Base-by-base conservation (phyloP, 2,329 filamentous ascomycete genomes). In the Penicillium hesseltinei region DNA sequence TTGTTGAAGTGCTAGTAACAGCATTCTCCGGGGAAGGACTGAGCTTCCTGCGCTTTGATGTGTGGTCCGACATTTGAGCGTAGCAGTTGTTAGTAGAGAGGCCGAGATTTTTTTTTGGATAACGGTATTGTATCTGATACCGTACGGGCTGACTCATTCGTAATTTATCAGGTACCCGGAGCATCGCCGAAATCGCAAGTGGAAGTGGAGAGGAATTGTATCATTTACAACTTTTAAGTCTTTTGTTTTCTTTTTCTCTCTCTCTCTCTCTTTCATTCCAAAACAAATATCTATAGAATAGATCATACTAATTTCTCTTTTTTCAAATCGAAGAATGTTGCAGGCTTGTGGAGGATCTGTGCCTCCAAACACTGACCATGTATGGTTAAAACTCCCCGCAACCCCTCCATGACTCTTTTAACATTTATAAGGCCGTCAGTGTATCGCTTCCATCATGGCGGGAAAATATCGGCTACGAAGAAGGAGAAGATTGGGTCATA, bases 401-500 rank as follows among this genome's bases (percentile, higher is more conserved):
- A 49, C 67, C 57, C 62, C 66, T 62, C 66, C 46, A 63, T 63
- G 52, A 52, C n/a, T 60, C 56, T 43, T 51, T 42, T 63, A 47
- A 62, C 51, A 55, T 57, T 43, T 35, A 53, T n/a, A 54, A 97
- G 92, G 94, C 93, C 63, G 91, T 97, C 63, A 97, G 93, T 74
- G 93, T 97, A 42, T 97, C 94, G 17, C 80, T 99, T 27, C 94
- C 94, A 39, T 95, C 92, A 77, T 99, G 94, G 94, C 83, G 82
- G 64, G 82, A 92, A 63, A 97, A 96, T 69, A 81, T 99, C 39
- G 93, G 86, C 40, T 99, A 99, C 71, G 94, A 99, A 74, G 92
- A 99, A 75, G 93, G 92, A 50, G 84, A 95, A 71, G 80, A 87
- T 56, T 94, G 91, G 88, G 90, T 99, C n/a, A 63, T 94, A 19